These are phyloP conservation scores for Penicillium sp. DNA, from an alignment of 2,329 filamentous ascomycete species.

Conservation along the genomic window DNA sequence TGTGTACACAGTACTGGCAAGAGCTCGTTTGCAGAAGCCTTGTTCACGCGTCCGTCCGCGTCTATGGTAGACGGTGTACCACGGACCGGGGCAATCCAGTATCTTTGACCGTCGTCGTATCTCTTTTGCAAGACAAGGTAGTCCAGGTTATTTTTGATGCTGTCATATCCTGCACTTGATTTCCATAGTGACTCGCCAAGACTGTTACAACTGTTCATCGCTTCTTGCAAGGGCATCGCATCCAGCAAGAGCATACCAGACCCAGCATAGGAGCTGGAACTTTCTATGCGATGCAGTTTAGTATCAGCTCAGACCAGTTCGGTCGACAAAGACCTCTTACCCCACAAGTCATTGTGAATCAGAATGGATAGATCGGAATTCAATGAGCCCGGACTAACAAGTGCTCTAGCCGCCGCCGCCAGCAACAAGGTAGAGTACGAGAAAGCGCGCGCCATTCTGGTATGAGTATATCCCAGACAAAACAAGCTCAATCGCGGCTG, in stretches of 20 bases:
- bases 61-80: constrained; percentile 13
- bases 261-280: constrained; percentile 12
- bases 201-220: constrained; percentile 12
- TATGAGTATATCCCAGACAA: not conserved
- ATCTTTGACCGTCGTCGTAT: constrained; percentile 9
- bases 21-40: constrained; percentile 7
- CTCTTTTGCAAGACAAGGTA: constrained; percentile 17
- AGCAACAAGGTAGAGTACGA: not conserved
- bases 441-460: constrained; percentile 11
- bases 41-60: constrained; percentile 9
- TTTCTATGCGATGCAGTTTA: constrained; percentile 7
- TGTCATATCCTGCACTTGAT: not conserved
- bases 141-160: constrained; percentile 12
- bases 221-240: constrained; percentile 16
- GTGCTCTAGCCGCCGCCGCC: constrained; percentile 7
- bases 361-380: constrained; percentile 20
- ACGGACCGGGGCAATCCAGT: constrained; percentile 14
- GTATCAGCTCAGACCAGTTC: no score
- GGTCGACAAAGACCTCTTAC: not conserved
- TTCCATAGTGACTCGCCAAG: constrained; percentile 22
- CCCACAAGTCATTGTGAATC: constrained; percentile 24
- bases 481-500: not conserved
- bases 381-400: constrained; percentile 13
- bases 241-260: constrained; percentile 22
- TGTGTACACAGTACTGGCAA: constrained; percentile 23